Base-by-base conservation (phyloP, 2,329 filamentous ascomycete species). In the Zymoseptoria tritici region DNA sequence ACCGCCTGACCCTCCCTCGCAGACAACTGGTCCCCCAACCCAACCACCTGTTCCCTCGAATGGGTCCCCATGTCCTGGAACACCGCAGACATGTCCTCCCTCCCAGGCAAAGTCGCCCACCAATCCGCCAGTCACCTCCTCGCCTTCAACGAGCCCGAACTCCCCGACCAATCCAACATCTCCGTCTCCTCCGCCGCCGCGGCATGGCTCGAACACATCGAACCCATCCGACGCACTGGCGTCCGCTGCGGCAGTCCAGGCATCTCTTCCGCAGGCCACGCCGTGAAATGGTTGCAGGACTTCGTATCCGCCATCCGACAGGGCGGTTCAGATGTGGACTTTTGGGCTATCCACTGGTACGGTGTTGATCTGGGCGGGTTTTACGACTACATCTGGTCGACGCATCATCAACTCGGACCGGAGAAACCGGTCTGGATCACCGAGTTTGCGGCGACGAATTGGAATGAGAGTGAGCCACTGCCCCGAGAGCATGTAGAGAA, bases 11-110 rank as follows among this genome's bases (percentile, higher is more conserved):
- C 26, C 9, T 9, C 3, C 8, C 9, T 13, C 24, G 1, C 49
- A 61, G 60, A 71, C 63, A 71, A 72, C 58, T 73, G 71, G 70
- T 71, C 68, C 2, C 69, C 70, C 26, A 66, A 66, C 52, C 62
- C 64, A 1, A 60, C 61, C 60, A 58, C 62, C 26, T 59, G 51
- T 9, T 68, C 67, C 36, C 62, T 73, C 4, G 56, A 67, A 29
- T 73, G 69, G 56, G 55, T 68, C 11, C 69, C 70, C 20, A 73
- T 73, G 71, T 69, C 71, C 64, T 73, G 71, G 71, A 72, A 73
- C 58, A 55, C 66, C 58, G 62, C 66, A 54, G 54, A 57, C 58
- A 69, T 71, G 52, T 62, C 67, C 52, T 54, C 66, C n/a, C 62
- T 73, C 3, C 53, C 59, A 4, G 19, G 26, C 9, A 71, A 72